A percentile compares a stretch with the other conserved stretches of the same genome.
Evolutionary conservation across 495 filamentous ascomycete species (phyloP).

Genomic region (Hyphodiscus hymeniophilus): DNA sequence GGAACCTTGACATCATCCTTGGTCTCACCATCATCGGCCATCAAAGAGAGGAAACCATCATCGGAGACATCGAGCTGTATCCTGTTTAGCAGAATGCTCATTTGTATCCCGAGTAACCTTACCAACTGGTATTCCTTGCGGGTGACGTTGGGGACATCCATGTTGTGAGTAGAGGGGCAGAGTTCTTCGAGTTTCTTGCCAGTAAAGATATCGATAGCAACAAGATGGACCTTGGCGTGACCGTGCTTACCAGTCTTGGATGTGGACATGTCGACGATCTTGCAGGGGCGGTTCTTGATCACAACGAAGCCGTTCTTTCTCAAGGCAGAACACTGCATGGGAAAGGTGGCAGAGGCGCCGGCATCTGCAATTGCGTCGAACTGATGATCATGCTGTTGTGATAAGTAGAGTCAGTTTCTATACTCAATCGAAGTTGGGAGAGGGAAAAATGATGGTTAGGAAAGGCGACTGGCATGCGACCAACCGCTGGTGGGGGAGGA

Average conservation of each 20-base stretch:
- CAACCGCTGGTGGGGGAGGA: conserved; percentile 22
- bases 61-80: conserved; percentile 76
- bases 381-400: conserved; percentile 71
- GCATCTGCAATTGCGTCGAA: conserved; percentile 88
- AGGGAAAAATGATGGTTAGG: conserved; percentile 5
- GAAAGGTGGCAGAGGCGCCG: conserved; percentile 87
- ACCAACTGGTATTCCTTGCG: conserved; percentile 91
- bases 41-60: conserved; percentile 85
- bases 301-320: conserved; percentile 97
- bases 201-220: conserved; percentile 98
- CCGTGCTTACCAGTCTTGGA: conserved; percentile 99
- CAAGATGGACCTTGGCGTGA: conserved; percentile 98
- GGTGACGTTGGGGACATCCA: conserved; percentile 92
- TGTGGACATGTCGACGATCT: conserved; percentile 99
- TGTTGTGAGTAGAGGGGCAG: conserved; percentile 99
- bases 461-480: conserved; percentile 15
- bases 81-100: conserved; percentile 3
- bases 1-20: conserved; percentile 96
- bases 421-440: not conserved
- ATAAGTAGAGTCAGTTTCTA: not conserved
- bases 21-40: conserved; percentile 67
- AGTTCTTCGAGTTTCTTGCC: conserved; percentile 99
- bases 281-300: conserved; percentile 98
- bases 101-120: conserved; percentile 31
- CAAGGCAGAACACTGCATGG: conserved; percentile 98